phyloP scores from a whole-genome alignment of 805 yeast genomes.

The Candida silvicultrix region DNA sequence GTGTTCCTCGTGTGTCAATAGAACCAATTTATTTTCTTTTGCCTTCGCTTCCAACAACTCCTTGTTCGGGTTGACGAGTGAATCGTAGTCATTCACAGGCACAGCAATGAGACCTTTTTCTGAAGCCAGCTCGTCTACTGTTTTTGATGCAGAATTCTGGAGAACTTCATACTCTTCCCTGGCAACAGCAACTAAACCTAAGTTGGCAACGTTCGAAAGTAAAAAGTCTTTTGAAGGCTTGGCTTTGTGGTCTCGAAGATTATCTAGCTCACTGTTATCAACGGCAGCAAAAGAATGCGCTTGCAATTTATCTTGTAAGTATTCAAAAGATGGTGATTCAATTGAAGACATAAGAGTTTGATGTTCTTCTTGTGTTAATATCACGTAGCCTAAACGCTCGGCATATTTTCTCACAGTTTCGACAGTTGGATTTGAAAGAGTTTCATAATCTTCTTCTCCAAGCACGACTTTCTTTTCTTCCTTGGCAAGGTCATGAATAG shows the following conservation, averaged over 20 bases:
- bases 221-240: conserved; percentile 8
- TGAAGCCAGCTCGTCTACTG: conserved; percentile 17
- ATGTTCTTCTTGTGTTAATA: not conserved
- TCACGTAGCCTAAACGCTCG: not conserved
- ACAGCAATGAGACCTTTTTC: conserved; percentile 18
- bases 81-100: conserved; percentile 5
- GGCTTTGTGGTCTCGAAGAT: not conserved
- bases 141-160: conserved; percentile 5
- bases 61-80: conserved; percentile 4
- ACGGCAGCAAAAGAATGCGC: conserved; percentile 1
- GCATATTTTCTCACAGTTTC: conserved; percentile 23
- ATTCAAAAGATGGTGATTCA: not conserved
- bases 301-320: conserved; percentile 2
- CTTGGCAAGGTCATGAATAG: conserved; percentile 17
- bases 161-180: conserved; percentile 6
- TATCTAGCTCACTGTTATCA: conserved; percentile 4
- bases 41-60: conserved; percentile 5
- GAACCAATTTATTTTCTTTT: not conserved
- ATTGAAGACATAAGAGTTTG: not conserved
- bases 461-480: conserved; percentile 10
- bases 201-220: conserved; percentile 1
- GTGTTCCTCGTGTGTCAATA: conserved; percentile 3
- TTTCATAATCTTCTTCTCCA: conserved; percentile 9
- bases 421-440: conserved; percentile 1
- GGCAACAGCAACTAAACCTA: conserved; percentile 7